Base-by-base conservation (phyloP, 2,329 filamentous ascomycete genomes). In the Fusarium chuoi region DNA sequence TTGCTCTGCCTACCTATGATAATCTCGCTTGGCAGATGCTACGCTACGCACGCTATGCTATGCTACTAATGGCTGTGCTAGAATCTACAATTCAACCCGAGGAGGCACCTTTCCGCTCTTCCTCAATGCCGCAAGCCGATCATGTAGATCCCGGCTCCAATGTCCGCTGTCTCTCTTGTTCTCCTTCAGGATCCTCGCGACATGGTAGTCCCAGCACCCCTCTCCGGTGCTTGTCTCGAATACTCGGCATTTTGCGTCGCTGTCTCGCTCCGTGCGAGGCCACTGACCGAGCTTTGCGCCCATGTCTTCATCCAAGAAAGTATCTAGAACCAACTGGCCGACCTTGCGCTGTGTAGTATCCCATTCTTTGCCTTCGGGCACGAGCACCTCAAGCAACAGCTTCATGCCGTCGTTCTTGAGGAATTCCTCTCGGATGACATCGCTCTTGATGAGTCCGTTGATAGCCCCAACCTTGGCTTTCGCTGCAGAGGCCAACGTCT, bases 301-400 rank as follows among this genome's bases (percentile, higher is more conserved):
- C 85, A 91, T 90, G 64, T 88, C 85, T 70, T 87, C 86, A 76
- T 93, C 91, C n/a, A 93, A 82, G 77, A 93, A 93, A 68, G 86
- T 90, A 77, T 93, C 91, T 39, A 88, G 84, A 35, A 92, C 85
- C 63, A 92, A 84, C 68, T 89, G 85, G 4, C 87, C 89, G 30
- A 88, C 86, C 76, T 87, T 89, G 65, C 85, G 85, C 77, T 88
- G 85, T 11, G 88, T 85, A 4, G 82, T 78, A 20, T 85, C 85
- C 83, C 89, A 89, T 33, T 84, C 83, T 9, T 82, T 80, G n/a
- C 82, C 85, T 30, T 85, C 81, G 14, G 82, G 84, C 7, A 84
- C 76, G 41, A 92, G 84, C 12, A 90, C 84, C 48, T 86, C 84
- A 20, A 91, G 83, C 12, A 91, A 82, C 38, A 85, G 83, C 33